phyloP scores from a whole-genome alignment of 257 asterid species.

The Cruciata laevipes region DNA sequence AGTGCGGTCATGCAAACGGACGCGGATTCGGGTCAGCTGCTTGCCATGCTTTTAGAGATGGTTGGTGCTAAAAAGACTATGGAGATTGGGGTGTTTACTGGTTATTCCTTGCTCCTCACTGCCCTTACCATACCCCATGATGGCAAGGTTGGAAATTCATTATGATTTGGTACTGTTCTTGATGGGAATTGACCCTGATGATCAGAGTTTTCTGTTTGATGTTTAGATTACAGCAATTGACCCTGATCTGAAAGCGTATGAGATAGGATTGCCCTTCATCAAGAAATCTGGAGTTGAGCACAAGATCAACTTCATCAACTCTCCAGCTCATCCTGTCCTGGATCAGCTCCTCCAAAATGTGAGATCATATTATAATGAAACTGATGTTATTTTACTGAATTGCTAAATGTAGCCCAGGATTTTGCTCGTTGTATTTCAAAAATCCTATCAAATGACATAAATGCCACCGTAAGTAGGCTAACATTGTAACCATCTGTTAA shows the following conservation, averaged over 20 bases:
- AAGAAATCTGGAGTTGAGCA: constrained; percentile 31
- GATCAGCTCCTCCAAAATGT: constrained; percentile 22
- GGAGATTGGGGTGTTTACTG: constrained; percentile 51
- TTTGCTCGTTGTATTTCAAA: no score
- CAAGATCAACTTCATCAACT: constrained; percentile 34
- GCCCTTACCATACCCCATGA: constrained; percentile 54
- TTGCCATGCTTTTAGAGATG: constrained; percentile 35
- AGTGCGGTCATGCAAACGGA: constrained; percentile 36
- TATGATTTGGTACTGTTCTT: no score
- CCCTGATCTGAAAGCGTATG: constrained; percentile 18
- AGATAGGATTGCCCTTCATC: constrained; percentile 34
- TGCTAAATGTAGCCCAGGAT: no score
- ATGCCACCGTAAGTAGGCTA: no score
- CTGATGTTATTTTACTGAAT: no score
- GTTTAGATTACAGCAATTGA: constrained; percentile 39
- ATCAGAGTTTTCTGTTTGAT: no score
- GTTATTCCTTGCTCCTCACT: constrained; percentile 52
- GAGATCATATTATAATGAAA: no score
- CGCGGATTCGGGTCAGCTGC: constrained; percentile 46
- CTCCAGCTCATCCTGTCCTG: constrained; percentile 31
- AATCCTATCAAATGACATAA: no score
- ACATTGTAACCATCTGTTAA: no score
- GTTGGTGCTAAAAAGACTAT: constrained; percentile 34
- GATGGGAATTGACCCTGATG: no score
- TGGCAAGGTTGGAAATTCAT: constrained; percentile 35